Conservation (phyloP, 1,284 basidiomycete species). For the Agroathelia rolfsii region DNA sequence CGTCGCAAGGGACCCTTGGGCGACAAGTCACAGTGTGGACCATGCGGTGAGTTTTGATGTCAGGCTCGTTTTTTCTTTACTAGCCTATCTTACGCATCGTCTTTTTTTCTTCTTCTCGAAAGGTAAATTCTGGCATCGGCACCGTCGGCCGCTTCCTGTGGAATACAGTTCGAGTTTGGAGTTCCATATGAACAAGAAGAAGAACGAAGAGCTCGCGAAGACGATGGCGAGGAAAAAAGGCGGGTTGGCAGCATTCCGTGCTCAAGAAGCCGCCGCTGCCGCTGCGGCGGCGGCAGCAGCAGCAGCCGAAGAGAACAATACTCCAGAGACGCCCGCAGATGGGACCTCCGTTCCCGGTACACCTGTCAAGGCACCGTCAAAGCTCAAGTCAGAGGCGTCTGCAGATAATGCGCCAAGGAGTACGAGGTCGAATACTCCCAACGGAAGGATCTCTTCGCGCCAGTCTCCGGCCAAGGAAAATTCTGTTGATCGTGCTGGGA, state of each 20-base stretch:
- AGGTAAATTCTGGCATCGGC: constrained; percentile 84
- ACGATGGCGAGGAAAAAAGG: constrained; percentile 43
- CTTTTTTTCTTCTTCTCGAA: constrained; percentile 9
- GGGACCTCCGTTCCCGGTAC: constrained; percentile 7
- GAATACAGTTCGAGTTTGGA: constrained; percentile 67
- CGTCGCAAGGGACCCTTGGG: constrained; percentile 83
- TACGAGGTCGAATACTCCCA: too few species aligned
- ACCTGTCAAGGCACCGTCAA: too few species aligned
- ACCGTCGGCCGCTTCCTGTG: constrained; percentile 67
- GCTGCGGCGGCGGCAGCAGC: constrained; percentile 32
- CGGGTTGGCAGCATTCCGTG: constrained; percentile 35
- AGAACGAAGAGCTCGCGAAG: constrained; percentile 45
- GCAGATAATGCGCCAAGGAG: too few species aligned
- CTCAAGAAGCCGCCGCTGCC: constrained; percentile 26
- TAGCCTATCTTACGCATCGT: constrained; percentile 9
- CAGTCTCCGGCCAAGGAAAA: too few species aligned
- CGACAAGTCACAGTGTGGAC: constrained; percentile 84
- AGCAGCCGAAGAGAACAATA: too few species aligned
- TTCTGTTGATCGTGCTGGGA: too few species aligned
- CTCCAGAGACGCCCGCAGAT: constrained; percentile 4
- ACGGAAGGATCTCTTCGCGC: too few species aligned
- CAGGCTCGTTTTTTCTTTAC: constrained; percentile 4
- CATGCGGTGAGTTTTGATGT: constrained; percentile 61
- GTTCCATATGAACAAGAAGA: constrained; percentile 50
- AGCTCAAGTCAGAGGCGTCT: too few species aligned